Evolutionary conservation across 106 monocot genomes (phyloP).

Genomic region (Allium cepa): DNA sequence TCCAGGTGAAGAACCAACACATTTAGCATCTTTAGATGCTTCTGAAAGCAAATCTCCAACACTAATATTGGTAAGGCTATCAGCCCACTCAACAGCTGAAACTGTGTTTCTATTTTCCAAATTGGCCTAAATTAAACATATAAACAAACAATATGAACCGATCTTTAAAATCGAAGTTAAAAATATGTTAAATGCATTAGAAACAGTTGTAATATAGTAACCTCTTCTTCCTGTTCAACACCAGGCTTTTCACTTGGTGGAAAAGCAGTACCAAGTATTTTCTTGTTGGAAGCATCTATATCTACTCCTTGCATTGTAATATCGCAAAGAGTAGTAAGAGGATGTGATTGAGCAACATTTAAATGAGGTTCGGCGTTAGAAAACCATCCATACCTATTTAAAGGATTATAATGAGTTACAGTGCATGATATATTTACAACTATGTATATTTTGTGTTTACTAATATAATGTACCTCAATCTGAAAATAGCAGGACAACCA

Average conservation of each 20-base stretch:
- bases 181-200: not conserved
- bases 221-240: no score
- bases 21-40: constrained; percentile 51
- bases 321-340: constrained; percentile 10
- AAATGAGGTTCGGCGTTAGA: constrained; percentile 16
- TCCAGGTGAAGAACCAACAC: constrained; percentile 11
- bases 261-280: not conserved
- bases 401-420: not conserved
- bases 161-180: constrained; percentile 2
- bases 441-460: no score
- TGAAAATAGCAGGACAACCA: constrained; percentile 69
- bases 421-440: no score
- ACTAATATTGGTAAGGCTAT: constrained; percentile 85
- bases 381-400: constrained; percentile 88
- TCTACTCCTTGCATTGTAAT: constrained; percentile 4
- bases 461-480: constrained; percentile 54
- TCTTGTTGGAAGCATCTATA: not conserved
- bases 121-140: constrained; percentile 18
- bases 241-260: not conserved
- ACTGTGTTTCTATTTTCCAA: constrained; percentile 6
- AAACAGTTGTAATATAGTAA: not conserved
- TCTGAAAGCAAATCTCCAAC: constrained; percentile 73
- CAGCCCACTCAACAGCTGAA: constrained; percentile 76
- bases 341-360: constrained; percentile 6
- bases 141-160: not conserved